Percentiles rank a stretch among this genome's conserved stretches.
phyloP scores from a whole-genome alignment of 73 alveolate species.

The Blepharisma japonicum region DNA sequence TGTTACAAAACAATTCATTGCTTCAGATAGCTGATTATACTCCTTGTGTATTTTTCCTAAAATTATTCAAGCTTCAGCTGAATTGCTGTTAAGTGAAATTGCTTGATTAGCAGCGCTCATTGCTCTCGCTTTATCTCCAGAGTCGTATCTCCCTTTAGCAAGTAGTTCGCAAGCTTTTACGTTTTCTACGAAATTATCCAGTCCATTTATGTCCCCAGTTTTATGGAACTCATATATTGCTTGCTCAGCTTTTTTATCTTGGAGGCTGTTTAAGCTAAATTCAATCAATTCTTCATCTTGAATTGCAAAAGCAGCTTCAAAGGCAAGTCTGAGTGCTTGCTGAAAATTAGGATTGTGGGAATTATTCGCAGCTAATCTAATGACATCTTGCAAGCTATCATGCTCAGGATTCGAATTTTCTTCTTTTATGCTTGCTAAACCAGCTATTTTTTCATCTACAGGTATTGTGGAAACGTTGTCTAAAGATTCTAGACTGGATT shows the following conservation, averaged over 20 bases:
- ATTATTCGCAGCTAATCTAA: not conserved
- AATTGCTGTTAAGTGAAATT: not conserved
- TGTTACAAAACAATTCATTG: not conserved
- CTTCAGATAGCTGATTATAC: not conserved
- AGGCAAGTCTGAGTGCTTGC: conserved; percentile 10
- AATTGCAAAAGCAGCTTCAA: conserved; percentile 18
- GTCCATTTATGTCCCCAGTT: not conserved
- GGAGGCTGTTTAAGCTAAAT: not conserved
- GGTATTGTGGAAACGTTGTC: not conserved
- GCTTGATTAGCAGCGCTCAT: not conserved
- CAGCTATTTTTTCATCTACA: not conserved
- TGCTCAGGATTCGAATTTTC: conserved; percentile 1
- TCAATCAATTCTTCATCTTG: conserved; percentile 9
- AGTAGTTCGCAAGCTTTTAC: not conserved
- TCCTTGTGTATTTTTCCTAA: conserved; percentile 14
- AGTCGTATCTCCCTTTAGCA: not conserved
- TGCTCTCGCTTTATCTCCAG: conserved; percentile 2
- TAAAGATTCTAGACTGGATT: not conserved
- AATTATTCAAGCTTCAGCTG: not conserved
- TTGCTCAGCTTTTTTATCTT: not conserved
- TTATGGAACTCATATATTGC: not conserved
- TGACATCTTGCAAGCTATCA: not conserved
- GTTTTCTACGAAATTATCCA: not conserved
- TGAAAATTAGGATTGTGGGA: not conserved
- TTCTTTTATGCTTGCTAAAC: not conserved